Evolutionary conservation across 768 basidiomycete genomes (phyloP), one percentile per base, ranked within the genome.

Genomic region (Boletus coccyginus): DNA sequence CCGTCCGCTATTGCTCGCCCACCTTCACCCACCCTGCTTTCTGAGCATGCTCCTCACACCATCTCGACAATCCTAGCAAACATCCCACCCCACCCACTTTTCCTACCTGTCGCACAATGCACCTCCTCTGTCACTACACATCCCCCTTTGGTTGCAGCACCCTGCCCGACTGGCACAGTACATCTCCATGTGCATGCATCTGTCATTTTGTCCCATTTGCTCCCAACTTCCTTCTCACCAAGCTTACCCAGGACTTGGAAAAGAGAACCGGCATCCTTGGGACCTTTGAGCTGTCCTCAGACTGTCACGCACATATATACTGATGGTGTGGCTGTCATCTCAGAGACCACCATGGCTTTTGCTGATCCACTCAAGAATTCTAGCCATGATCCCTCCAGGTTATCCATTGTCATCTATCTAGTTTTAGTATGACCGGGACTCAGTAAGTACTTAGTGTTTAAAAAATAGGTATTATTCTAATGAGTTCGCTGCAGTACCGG

Each of bases 361-460:
- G 65, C 66, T 3, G 55, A 68, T 21, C 61, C 53, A 4, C 71
- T 78, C 3, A 63, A 73, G 45, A 59, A 59, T 16, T 59, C 69
- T 21, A 44, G 55, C 0, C 42, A 35, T 9, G 55, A 68, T 17
- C 43, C 67, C 1, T 54, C 53, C 2, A 50, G 65, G 2, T 17
- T 62, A 3, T 67, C 65, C 7, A 56, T 65, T 9, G 57, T 54
- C 8, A 53, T 67, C 14, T 63, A 63, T 27, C 70, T 47, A 75
- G 74, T 9, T 78, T 78, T 35, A 77, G 77, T 45, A 78, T 78
- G 77, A 78, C 70, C 0, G 77, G 78, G 59, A 78, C 76, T 24
- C 69, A 70, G 59, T 60, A 19, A 47, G 74, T 71, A 17, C 10
- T 6, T 3, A 12, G 16, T 24, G 2, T 21, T 50, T 17, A 13